Evolutionary conservation across 768 basidiomycete genomes (phyloP).

Genomic region (Rubroboletus satanas): DNA sequence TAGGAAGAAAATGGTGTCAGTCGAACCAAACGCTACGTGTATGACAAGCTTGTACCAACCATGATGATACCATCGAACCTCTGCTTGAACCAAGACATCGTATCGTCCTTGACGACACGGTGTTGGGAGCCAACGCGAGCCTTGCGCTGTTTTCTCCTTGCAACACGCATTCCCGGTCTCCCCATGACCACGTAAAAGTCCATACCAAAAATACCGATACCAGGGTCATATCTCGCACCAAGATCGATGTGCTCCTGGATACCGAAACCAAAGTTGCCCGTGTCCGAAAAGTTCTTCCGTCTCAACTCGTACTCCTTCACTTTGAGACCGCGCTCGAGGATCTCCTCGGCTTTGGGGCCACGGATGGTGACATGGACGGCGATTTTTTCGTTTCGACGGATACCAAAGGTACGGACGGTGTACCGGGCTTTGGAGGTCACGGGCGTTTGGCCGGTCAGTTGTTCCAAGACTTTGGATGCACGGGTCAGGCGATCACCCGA

Average conservation of each 20-base stretch:
- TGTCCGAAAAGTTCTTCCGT: conserved; percentile 96
- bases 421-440: conserved; percentile 99
- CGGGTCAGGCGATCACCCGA: conserved; percentile 98
- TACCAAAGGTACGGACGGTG: conserved; percentile 98
- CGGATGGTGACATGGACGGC: conserved; percentile 98
- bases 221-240: conserved; percentile 96
- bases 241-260: conserved; percentile 99
- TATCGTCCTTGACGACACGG: conserved; percentile 93
- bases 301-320: conserved; percentile 99
- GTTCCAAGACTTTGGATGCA: conserved; percentile 98
- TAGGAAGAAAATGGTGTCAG: not conserved
- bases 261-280: conserved; percentile 99
- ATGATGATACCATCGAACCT: conserved; percentile 97
- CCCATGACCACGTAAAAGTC: conserved; percentile 99
- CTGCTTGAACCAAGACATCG: conserved; percentile 99
- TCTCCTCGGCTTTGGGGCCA: conserved; percentile 99
- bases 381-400: conserved; percentile 99
- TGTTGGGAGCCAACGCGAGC: conserved; percentile 84
- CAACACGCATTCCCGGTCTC: conserved; percentile 88
- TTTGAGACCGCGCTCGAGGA: conserved; percentile 97
- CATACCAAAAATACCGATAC: conserved; percentile 99
- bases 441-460: conserved; percentile 98
- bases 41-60: conserved; percentile 44
- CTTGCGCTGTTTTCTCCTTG: conserved; percentile 86
- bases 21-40: not conserved